These are phyloP conservation scores for Lactarius quietus DNA, from an alignment of 768 basidiomycete species.

Conservation along the genomic window DNA sequence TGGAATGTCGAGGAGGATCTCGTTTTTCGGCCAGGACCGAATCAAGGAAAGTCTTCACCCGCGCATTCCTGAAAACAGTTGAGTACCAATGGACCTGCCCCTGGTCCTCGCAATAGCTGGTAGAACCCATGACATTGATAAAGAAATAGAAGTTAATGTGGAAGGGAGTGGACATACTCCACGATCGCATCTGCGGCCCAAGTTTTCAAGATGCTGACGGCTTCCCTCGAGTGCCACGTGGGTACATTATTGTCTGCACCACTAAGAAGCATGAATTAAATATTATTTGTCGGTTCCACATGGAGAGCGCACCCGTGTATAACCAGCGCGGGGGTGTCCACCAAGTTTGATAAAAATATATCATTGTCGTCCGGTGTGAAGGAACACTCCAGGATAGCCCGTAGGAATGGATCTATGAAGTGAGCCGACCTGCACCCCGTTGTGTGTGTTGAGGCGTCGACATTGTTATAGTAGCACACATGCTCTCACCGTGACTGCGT, in stretches of 20 bases:
- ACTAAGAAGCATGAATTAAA: conserved; percentile 35
- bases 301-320: conserved; percentile 65
- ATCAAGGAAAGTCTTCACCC: conserved; percentile 57
- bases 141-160: not conserved
- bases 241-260: conserved; percentile 86
- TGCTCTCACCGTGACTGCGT: conserved; percentile 51
- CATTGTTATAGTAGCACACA: not conserved
- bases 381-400: conserved; percentile 67
- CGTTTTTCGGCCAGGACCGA: conserved; percentile 22
- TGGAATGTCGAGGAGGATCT: not conserved
- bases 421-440: conserved; percentile 52
- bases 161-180: conserved; percentile 39
- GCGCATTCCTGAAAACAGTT: conserved; percentile 49
- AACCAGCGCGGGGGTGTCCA: conserved; percentile 62
- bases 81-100: conserved; percentile 70
- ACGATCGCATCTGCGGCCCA: conserved; percentile 54
- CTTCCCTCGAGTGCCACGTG: conserved; percentile 75
- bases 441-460: not conserved
- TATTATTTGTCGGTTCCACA: not conserved
- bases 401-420: conserved; percentile 71
- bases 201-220: conserved; percentile 52
- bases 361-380: conserved; percentile 87
- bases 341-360: conserved; percentile 75
- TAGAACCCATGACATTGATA: not conserved
- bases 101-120: conserved; percentile 59